Base-by-base conservation (phyloP, 345 rosid genomes). In the Gossypium bickii region DNA sequence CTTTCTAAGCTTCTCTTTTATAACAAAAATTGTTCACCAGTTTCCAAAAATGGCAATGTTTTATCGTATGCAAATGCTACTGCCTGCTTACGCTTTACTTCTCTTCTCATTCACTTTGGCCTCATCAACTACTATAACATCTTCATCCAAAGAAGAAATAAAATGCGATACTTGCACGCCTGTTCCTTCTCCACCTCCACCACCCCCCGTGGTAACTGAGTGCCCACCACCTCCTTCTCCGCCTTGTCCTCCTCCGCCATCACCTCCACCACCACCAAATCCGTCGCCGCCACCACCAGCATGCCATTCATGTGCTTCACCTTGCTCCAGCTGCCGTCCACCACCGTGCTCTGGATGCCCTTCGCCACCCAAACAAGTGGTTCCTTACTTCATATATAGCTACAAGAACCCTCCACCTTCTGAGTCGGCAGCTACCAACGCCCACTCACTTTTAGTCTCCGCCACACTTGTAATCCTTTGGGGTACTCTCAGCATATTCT, bases 101-200 rank as follows among this genome's bases (percentile, higher is more conserved):
- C 38, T 56, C 13, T 18, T 9, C 24, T 56, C 56, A 0, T 43
- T 44, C 65, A 13, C 67, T 22, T 41, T 29, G 25, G 60, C 56
- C 18, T 22, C 55, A 20, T 57, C 64, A 71, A 43, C 4, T 1
- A 29, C 63, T 13, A 38, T 2, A 1, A 6, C n/a, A 48, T 57
- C 78, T 17, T 53, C 71, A 2, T 76, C 84, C 49, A 78, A 75
- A 72, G 24, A 67, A 1, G 45, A 70, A 68, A 49, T 70, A 7
- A 78, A 56, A 73, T 83, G 86, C 70, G 41, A 78, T 47, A 65
- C 78, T n/a, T 72, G 67, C 56, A 76, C 71, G 11, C 80, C 84
- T 0, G 70, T 78, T 52, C n/a, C 51, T 3, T 71, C 38, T 11
- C 75, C 59, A 12, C 59, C 82, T 13, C 82, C 82, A 0, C 85